Conservation (phyloP, 306 rosid genomes). For the Crataegus laevigata region DNA sequence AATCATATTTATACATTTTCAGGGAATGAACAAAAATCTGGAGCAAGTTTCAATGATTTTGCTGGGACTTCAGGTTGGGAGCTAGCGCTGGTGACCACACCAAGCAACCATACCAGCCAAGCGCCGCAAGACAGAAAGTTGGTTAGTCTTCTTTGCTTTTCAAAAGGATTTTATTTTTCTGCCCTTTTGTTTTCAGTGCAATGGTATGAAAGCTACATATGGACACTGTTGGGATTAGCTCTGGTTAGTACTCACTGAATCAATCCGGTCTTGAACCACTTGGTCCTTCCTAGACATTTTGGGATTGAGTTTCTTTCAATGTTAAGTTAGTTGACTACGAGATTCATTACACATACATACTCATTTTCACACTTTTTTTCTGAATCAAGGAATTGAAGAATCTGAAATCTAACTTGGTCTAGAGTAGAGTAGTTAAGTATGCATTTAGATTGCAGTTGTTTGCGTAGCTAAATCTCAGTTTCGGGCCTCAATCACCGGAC, state of each 20-base stretch:
- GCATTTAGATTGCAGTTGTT: neutral
- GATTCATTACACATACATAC: neutral
- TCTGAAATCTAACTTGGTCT: neutral
- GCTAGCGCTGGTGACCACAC: conserved; percentile 69
- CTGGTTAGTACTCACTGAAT: neutral
- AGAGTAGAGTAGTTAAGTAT: neutral
- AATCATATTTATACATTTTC: conserved; percentile 1
- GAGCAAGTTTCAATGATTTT: conserved; percentile 28
- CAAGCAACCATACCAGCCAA: conserved; percentile 51
- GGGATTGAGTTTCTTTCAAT: neutral
- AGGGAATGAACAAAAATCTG: conserved; percentile 41
- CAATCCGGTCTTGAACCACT: no score
- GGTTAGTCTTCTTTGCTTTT: conserved; percentile 41
- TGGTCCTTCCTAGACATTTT: neutral
- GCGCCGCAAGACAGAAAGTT: conserved; percentile 28
- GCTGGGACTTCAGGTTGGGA: conserved; percentile 87
- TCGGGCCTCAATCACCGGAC: neutral
- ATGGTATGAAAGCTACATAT: neutral
- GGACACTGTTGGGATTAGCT: neutral
- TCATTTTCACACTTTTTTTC: neutral
- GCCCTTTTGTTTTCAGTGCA: neutral
- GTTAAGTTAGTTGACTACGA: neutral
- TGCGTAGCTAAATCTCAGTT: neutral
- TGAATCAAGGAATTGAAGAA: neutral
- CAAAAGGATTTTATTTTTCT: neutral